A percentile compares a stretch with the other conserved stretches of the same genome.
phyloP scores from a whole-genome alignment of 139 green algal genomes.

The Volvox africanus region DNA sequence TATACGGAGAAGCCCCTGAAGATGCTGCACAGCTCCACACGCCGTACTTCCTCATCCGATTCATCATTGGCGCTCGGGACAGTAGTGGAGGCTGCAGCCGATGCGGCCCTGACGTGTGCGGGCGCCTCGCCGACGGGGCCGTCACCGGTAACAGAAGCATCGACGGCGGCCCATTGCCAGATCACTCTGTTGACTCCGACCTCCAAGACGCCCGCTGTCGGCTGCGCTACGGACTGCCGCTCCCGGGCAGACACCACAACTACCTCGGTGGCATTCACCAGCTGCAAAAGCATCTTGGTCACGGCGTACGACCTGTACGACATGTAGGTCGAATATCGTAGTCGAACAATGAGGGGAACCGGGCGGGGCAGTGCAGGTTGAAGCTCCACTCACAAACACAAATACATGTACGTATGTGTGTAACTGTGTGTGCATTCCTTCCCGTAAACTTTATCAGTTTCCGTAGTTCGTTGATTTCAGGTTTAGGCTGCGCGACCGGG shows the following conservation, averaged over 20 bases:
- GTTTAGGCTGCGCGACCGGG: too few species aligned
- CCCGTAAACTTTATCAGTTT: too few species aligned
- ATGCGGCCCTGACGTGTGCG: background rate
- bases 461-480: too few species aligned
- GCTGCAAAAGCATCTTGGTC: conserved; percentile 9
- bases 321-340: background rate
- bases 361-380: background rate
- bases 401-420: too few species aligned
- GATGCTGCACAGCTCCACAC: background rate
- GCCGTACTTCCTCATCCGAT: too few species aligned
- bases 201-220: background rate
- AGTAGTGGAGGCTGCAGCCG: background rate
- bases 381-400: too few species aligned
- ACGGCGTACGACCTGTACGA: conserved; percentile 29
- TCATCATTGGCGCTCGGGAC: too few species aligned
- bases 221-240: too few species aligned
- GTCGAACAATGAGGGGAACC: background rate
- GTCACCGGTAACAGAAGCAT: background rate
- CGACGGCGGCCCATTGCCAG: background rate
- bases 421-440: too few species aligned
- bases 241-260: background rate
- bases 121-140: background rate
- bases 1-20: background rate
- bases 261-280: conserved; percentile 4
- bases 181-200: background rate